Conservation (phyloP, 1,284 basidiomycete species). For the Microstroma glucosiphilum region DNA sequence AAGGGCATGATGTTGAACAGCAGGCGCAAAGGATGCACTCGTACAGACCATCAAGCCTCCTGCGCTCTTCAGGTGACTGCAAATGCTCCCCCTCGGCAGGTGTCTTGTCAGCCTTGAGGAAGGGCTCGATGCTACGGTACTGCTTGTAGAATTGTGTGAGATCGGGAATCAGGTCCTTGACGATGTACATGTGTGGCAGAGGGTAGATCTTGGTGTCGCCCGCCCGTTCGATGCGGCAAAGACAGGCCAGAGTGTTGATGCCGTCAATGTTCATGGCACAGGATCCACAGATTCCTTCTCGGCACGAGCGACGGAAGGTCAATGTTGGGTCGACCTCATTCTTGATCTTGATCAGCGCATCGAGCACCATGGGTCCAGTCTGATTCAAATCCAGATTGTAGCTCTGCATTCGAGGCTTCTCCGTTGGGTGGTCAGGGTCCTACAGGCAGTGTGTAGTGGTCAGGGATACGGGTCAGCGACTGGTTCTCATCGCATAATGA, state of each 20-base stretch:
- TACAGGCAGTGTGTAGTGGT: constrained; percentile 11
- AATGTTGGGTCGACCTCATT: constrained; percentile 94
- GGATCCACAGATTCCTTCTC: constrained; percentile 96
- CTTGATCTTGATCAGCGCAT: constrained; percentile 93
- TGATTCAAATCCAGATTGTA: constrained; percentile 91
- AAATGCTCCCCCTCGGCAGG: constrained; percentile 65
- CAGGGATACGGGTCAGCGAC: constrained; percentile 5
- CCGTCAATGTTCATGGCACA: constrained; percentile 99
- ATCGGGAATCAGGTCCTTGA: constrained; percentile 90
- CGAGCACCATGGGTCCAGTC: constrained; percentile 93
- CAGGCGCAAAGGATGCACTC: constrained; percentile 60
- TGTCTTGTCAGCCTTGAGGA: constrained; percentile 45
- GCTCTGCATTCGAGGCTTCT: constrained; percentile 83
- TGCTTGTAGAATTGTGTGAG: constrained; percentile 94
- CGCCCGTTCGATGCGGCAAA: constrained; percentile 85
- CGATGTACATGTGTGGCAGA: constrained; percentile 85
- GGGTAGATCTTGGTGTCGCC: constrained; percentile 86
- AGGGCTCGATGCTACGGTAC: constrained; percentile 90
- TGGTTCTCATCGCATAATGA: constrained; percentile 1
- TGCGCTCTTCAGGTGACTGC: constrained; percentile 83
- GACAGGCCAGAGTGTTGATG: constrained; percentile 86
- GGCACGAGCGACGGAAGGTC: constrained; percentile 91
- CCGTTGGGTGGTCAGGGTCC: constrained; percentile 91
- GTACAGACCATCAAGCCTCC: constrained; percentile 94
- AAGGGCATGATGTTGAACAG: constrained; percentile 85